Conservation (phyloP, 768 basidiomycete genomes). For the Suillus luteus region DNA sequence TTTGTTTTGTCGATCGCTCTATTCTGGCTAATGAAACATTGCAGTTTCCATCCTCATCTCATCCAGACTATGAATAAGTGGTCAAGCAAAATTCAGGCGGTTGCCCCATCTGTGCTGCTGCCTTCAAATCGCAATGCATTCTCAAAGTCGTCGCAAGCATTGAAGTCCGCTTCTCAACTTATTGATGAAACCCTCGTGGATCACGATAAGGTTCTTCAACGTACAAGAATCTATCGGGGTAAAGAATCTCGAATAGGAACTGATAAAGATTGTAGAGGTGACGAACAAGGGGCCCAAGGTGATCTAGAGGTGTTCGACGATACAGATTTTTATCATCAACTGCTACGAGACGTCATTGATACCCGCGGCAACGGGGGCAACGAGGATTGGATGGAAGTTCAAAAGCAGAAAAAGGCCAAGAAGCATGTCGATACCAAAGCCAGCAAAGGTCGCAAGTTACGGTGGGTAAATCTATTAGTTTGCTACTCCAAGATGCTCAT, state of each 20-base stretch:
- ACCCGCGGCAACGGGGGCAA: conserved; percentile 47
- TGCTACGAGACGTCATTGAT: conserved; percentile 91
- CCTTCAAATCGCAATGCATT: conserved; percentile 75
- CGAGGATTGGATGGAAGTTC: conserved; percentile 64
- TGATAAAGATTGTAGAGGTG: conserved; percentile 34
- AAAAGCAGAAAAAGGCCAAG: conserved; percentile 72
- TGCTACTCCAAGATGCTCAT: conserved; percentile 5
- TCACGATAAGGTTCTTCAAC: conserved; percentile 55
- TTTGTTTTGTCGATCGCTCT: conserved; percentile 4
- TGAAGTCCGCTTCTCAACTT: conserved; percentile 70
- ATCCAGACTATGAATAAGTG: conserved; percentile 87
- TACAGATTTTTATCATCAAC: conserved; percentile 90
- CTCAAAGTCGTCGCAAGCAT: conserved; percentile 53
- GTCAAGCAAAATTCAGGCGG: conserved; percentile 95
- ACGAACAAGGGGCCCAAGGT: conserved; percentile 37
- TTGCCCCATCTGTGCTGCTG: conserved; percentile 75
- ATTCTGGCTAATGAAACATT: conserved; percentile 11
- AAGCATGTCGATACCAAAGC: conserved; percentile 95
- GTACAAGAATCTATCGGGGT: conserved; percentile 60
- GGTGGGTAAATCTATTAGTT: conserved; percentile 46
- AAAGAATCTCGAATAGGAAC: conserved; percentile 49
- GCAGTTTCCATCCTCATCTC: conserved; percentile 67
- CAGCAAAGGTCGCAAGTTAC: conserved; percentile 91
- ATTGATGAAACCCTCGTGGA: conserved; percentile 74
- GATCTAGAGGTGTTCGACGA: conserved; percentile 74